Percentiles rank a stretch among this genome's conserved stretches.
phyloP scores from a whole-genome alignment of 768 basidiomycete genomes.

The Lentinula detonsa region DNA sequence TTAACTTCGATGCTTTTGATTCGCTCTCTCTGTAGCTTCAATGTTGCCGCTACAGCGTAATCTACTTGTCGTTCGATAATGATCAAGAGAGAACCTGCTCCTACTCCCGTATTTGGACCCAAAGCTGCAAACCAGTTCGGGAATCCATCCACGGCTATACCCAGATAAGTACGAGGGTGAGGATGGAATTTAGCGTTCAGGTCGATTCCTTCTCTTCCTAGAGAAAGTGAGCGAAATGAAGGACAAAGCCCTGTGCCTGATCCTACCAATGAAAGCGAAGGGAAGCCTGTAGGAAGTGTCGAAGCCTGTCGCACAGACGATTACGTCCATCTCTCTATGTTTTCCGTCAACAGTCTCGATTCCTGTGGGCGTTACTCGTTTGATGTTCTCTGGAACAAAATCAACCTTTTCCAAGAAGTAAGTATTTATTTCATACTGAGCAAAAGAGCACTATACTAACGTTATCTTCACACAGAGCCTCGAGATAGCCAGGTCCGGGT shows the following conservation, averaged over 20 bases:
- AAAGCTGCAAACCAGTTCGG: conserved; percentile 61
- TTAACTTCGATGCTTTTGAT: conserved; percentile 59
- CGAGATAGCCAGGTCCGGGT: conserved; percentile 62
- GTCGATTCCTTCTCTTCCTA: conserved; percentile 46
- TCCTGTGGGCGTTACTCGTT: conserved; percentile 44
- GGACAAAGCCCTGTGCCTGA: conserved; percentile 49
- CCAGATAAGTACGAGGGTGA: conserved; percentile 52
- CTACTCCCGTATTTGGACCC: conserved; percentile 54
- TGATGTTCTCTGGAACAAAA: conserved; percentile 46
- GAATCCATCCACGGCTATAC: conserved; percentile 54
- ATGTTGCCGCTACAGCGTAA: conserved; percentile 46
- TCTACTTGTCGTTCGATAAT: conserved; percentile 52
- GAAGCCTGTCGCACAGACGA: conserved; percentile 58
- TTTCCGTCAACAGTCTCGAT: conserved; percentile 53
- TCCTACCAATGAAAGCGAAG: neutral
- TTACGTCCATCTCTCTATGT: conserved; percentile 48
- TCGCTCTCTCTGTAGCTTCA: conserved; percentile 59
- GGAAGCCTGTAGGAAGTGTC: conserved; percentile 1
- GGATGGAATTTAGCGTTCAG: conserved; percentile 50
- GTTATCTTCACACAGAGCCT: conserved; percentile 58
- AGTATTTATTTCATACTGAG: neutral
- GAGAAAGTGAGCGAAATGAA: conserved; percentile 41
- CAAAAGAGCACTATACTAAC: conserved; percentile 21
- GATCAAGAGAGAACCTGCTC: conserved; percentile 48
- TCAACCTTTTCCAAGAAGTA: conserved; percentile 32